Evolutionary conservation across 768 basidiomycete genomes (phyloP), one percentile per base, ranked within the genome.

Genomic region (Lactifluus subvellereus): DNA sequence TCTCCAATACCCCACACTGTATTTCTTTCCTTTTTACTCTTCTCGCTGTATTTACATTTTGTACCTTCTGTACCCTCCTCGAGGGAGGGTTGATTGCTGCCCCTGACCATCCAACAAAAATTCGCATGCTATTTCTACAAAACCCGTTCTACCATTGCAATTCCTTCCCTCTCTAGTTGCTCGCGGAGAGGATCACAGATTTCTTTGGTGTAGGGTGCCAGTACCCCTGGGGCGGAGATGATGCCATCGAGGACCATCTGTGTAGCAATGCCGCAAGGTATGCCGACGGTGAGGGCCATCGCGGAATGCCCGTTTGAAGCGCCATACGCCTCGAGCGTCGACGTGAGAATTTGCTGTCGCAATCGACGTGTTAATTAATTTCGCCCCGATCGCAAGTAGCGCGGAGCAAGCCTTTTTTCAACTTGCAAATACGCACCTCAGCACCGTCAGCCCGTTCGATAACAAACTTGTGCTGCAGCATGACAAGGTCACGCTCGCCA

Each of bases 391-490:
- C 16, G 40, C 48, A 11, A 50, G 49, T 33, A 38, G n/a, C 32
- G 13, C 6, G 30, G 16, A 37, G 11, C 1, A 40, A 42, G 18
- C 57, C 37, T 40, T 47, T 20, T 27, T 32, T 10, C 10, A 20
- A 10, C 40, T 10, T 8, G 14, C 9, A 20, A 35, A 40, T 51
- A 69, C 82, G 56, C 64, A 86, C 88, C 76, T 82, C 77, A 53
- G 76, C 81, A 52, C 96, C 94, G 70, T 98, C 92, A 38, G 82
- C 80, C 83, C 89, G 90, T 72, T 94, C 87, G 42, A 98, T 87
- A 69, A 92, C 77, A 72, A 99, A 98, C 79, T 95, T 96, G 83
- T 99, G 96, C 77, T 98, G 96, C 58, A 99, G 85, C 87, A 98
- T 92, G 64, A 99, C 91, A 64, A 98, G 84, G 74, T 99, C 96